Base-by-base conservation (phyloP, 306 rosid species). In the Amphicarpaea edgeworthii region DNA sequence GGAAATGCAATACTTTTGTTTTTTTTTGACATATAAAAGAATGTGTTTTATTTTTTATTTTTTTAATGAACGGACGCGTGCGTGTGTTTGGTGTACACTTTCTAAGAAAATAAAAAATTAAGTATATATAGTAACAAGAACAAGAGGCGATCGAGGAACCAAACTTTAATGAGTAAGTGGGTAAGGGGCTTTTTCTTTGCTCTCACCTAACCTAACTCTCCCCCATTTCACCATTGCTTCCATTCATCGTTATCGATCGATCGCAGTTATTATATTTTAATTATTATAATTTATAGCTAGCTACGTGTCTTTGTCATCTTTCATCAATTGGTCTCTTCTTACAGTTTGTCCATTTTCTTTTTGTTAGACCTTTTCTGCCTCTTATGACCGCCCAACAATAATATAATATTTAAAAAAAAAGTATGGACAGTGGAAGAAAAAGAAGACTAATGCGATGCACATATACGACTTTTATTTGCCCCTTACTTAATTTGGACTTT, bases 141-240 rank as follows among this genome's bases (percentile, higher is more conserved):
- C 60, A 81, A 32, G 54, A 28, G 68, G 53, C 46, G n/a, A n/a
- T n/a, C n/a, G 10, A 58, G 53, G 61, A 26, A 47, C 11, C 17
- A n/a, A 37, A 41, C 50, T 46, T 50, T 19, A 64, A 61, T 3
- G 73, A 73, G 50, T 19, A 15, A 82, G 85, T 60, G 78, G 90
- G 85, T 72, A 42, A 16, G 61, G 58, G 78, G 77, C 55, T 73
- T 83, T 84, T 78, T 82, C 81, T 58, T 49, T 83, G 69, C 5
- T 69, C 81, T 78, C 82, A 89, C 94, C 97, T 87, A 89, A 73
- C 86, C 87, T 57, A 69, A n/a, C n/a, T n/a, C n/a, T n/a, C n/a
- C n/a, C n/a, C n/a, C 63, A 78, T 77, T 77, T 86, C 70, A 73
- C 72, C 63, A 80, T 87, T 81, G 81, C 87, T 84, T 85, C 65